These are phyloP conservation scores for Beauveria sp. DNA, from an alignment of 2,329 filamentous ascomycete species.

Conservation along the genomic window DNA sequence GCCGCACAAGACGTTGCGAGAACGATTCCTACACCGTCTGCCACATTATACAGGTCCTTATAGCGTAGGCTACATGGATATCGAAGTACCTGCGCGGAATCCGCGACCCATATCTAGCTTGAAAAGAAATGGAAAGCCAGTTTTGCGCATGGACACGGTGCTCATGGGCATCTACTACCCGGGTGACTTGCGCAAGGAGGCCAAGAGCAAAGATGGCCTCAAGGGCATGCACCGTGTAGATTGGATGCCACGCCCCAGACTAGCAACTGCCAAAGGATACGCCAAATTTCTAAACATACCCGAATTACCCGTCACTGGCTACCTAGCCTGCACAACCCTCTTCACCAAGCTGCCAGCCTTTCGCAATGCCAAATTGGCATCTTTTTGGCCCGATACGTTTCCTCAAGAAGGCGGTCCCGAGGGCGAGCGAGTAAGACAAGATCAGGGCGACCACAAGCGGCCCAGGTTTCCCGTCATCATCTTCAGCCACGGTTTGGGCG, in stretches of 20 bases:
- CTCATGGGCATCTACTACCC: slow-evolving; percentile 62
- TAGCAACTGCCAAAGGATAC: slow-evolving; percentile 51
- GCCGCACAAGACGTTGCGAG: slow-evolving; percentile 26
- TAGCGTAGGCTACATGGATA: slow-evolving; percentile 59
- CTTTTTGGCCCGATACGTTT: not conserved
- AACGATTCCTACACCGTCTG: slow-evolving; percentile 39
- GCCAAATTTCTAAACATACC: slow-evolving; percentile 51
- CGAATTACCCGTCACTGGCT: slow-evolving; percentile 39
- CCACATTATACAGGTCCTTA: slow-evolving; percentile 59
- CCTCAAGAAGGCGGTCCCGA: not conserved
- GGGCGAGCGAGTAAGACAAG: not conserved
- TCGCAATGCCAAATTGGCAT: slow-evolving; percentile 51
- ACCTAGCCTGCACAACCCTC: slow-evolving; percentile 50
- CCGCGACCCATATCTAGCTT: slow-evolving; percentile 33
- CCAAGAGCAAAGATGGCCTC: slow-evolving; percentile 21
- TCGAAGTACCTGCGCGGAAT: slow-evolving; percentile 50
- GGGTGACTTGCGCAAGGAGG: slow-evolving; percentile 31
- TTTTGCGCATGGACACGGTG: slow-evolving; percentile 45
- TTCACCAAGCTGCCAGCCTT: slow-evolving; percentile 59
- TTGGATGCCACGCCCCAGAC: slow-evolving; percentile 54
- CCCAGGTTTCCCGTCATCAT: slow-evolving; percentile 55
- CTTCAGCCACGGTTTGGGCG: slow-evolving; percentile 60
- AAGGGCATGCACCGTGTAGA: slow-evolving; percentile 44
- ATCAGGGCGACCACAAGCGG: slow-evolving; percentile 15
- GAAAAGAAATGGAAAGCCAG: slow-evolving; percentile 30